Evolutionary conservation across 371 early-diverging fungal genomes (phyloP), one percentile per base, ranked within the genome.

Genomic region (Saksenaea vasiformis): DNA sequence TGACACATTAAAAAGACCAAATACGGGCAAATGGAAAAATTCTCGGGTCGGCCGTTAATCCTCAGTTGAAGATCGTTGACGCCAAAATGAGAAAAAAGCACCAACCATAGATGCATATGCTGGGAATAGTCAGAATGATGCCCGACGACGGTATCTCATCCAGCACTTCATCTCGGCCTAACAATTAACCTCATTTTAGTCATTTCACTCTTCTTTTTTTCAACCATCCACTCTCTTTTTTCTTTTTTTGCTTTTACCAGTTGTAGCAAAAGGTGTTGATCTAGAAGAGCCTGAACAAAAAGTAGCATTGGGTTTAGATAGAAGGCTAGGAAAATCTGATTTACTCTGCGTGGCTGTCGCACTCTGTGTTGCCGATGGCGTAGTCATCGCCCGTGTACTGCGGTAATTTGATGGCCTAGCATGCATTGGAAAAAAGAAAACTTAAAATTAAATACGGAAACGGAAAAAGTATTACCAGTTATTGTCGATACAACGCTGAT

Each of bases 381-480:
- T 22, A n/a, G 39, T n/a, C 11, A 39, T 3, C 22, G 51, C n/a
- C n/a, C n/a, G 1, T 9, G n/a, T 10, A 19, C 1, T 17, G 22
- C 19, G 17, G 13, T 7, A 39, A 10, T 38, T 14, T 14, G 36
- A 36, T 5, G 26, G 36, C 26, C 39, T 28, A 13, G n/a, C 11
- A 55, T 8, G 36, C 15, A n/a, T n/a, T n/a, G n/a, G n/a, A n/a
- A n/a, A n/a, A n/a, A n/a, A 14, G 15, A 28, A 28, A 34, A 31
- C n/a, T 55, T n/a, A 55, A 34, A 35, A 8, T 34, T 55, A 31
- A 55, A 13, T 0, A 35, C 26, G 22, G 53, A 2, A 35, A 27
- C 17, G 58, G 24, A 35, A 58, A 22, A 58, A 36, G 37, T 22
- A 38, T 53, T 61, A 61, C 61, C 61, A 61, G 3, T 44, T 61